These are phyloP conservation scores for Ulvella scutata DNA, from an alignment of 139 green algal genomes.

Conservation along the genomic window DNA sequence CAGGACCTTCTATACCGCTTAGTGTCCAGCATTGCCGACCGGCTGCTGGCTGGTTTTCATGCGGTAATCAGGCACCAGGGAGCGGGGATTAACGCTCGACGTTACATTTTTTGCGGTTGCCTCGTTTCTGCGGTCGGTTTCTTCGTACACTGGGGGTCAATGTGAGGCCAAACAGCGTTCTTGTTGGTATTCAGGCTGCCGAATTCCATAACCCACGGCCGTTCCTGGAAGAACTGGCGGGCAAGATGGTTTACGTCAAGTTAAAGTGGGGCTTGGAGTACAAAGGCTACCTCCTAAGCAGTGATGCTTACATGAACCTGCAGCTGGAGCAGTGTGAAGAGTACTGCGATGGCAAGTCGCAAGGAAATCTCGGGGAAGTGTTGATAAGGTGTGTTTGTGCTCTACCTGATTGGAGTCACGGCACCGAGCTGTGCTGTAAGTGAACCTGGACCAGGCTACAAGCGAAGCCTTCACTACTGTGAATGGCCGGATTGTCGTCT, in stretches of 20 bases:
- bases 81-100: too few relatives aligned
- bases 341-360: constrained; percentile 85
- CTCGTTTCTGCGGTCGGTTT: too few relatives aligned
- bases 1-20: too few relatives aligned
- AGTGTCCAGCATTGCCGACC: too few relatives aligned
- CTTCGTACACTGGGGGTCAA: too few relatives aligned
- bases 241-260: constrained; percentile 89
- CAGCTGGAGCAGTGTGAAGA: constrained; percentile 92
- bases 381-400: constrained; percentile 47
- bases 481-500: background rate
- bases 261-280: constrained; percentile 99
- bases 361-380: constrained; percentile 85
- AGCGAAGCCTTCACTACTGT: background rate
- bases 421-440: background rate
- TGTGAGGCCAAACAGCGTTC: too few relatives aligned
- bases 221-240: constrained; percentile 89
- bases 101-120: too few relatives aligned
- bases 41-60: too few relatives aligned
- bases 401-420: too few relatives aligned
- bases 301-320: constrained; percentile 90
- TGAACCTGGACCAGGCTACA: background rate
- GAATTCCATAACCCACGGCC: constrained; percentile 76
- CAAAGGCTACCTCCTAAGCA: constrained; percentile 87
- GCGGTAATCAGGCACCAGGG: too few relatives aligned
- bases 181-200: too few relatives aligned